Percentiles rank a stretch among this genome's conserved stretches.
Conservation (phyloP, 345 rosid species). For the Moringa oleifera region DNA sequence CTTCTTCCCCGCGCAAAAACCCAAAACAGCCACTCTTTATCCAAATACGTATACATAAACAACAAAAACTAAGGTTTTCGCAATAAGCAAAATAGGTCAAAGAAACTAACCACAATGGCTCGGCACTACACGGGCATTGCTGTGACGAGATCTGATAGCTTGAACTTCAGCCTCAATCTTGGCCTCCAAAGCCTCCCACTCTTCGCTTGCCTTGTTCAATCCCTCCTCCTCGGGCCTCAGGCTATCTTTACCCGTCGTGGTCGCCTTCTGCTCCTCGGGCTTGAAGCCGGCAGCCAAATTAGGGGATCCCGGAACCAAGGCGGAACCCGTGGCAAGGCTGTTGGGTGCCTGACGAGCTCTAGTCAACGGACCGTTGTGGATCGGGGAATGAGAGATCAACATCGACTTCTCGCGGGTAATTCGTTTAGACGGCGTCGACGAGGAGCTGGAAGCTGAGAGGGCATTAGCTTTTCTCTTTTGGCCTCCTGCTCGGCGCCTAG, state of each 20-base stretch:
- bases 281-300: slow-evolving; percentile 17
- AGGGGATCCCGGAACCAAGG: slow-evolving; percentile 7
- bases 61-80: not conserved
- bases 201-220: slow-evolving; percentile 39
- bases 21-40: not conserved
- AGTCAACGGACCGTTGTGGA: slow-evolving; percentile 89
- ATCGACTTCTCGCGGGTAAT: slow-evolving; percentile 74
- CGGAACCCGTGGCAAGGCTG: slow-evolving; percentile 19
- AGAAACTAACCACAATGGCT: slow-evolving; percentile 77
- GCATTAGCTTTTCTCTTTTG: slow-evolving; percentile 67
- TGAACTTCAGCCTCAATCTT: slow-evolving; percentile 77
- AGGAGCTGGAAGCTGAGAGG: slow-evolving; percentile 34
- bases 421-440: slow-evolving; percentile 64
- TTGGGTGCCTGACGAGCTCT: slow-evolving; percentile 84
- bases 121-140: slow-evolving; percentile 76
- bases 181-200: slow-evolving; percentile 75
- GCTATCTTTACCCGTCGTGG: slow-evolving; percentile 19
- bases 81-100: not conserved
- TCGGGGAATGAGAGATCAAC: slow-evolving; percentile 44
- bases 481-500: slow-evolving; percentile 71
- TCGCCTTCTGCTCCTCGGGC: slow-evolving; percentile 21
- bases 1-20: not conserved
- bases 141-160: slow-evolving; percentile 70
- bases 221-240: slow-evolving; percentile 41
- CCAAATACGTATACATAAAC: not conserved